Evolutionary conservation across 768 basidiomycete genomes (phyloP).

Genomic region (Calocera cornea): DNA sequence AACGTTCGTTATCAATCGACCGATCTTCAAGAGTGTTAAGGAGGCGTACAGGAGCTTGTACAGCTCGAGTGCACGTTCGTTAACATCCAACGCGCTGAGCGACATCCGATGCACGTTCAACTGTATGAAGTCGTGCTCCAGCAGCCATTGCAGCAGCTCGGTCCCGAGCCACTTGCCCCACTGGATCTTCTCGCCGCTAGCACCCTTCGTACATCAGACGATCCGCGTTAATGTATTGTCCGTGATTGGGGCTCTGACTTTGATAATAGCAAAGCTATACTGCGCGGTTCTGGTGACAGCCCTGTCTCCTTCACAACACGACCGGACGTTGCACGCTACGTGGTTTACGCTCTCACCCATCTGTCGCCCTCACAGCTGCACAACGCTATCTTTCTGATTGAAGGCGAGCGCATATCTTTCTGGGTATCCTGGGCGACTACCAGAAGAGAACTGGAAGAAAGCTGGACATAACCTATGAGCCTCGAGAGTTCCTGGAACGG

Average conservation of each 20-base stretch:
- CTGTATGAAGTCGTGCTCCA: slow-evolving; percentile 31
- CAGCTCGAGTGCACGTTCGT: slow-evolving; percentile 29
- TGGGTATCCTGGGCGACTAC: slow-evolving; percentile 15
- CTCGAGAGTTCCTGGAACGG: slow-evolving; percentile 9
- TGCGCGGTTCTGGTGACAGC: slow-evolving; percentile 13
- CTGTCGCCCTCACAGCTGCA: slow-evolving; percentile 6
- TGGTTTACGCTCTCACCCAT: slow-evolving; percentile 14
- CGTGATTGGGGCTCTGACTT: slow-evolving; percentile 10
- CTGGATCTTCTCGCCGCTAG: background rate
- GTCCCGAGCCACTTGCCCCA: background rate
- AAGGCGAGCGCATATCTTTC: slow-evolving; percentile 3
- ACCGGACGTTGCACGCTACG: slow-evolving; percentile 14
- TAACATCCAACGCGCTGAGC: slow-evolving; percentile 30
- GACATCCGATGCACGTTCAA: slow-evolving; percentile 32
- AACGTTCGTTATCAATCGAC: background rate
- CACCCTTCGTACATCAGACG: background rate
- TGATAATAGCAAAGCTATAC: slow-evolving; percentile 12
- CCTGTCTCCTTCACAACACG: slow-evolving; percentile 13
- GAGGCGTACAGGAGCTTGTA: slow-evolving; percentile 30
- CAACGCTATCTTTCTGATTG: background rate
- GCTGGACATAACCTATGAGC: slow-evolving; percentile 11
- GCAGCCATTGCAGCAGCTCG: slow-evolving; percentile 25
- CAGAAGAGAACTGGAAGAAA: slow-evolving; percentile 15
- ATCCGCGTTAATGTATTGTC: background rate
- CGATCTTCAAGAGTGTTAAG: background rate